Conservation (phyloP, 768 basidiomycete species). For the Phylloporus sp. region DNA sequence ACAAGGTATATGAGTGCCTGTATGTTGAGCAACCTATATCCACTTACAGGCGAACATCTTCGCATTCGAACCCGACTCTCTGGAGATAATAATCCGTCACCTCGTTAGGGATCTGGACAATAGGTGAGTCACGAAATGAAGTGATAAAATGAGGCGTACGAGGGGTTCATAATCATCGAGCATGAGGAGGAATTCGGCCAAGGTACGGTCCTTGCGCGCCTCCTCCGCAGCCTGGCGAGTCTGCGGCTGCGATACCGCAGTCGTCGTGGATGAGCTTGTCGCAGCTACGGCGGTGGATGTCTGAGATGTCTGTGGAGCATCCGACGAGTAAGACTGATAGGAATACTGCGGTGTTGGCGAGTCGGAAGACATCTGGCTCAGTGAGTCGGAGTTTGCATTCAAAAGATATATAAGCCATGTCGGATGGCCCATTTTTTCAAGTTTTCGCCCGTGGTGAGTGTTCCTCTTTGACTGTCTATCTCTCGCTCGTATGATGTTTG, state of each 20-base stretch:
- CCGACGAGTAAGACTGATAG: conserved; percentile 14
- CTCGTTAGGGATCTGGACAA: conserved; percentile 85
- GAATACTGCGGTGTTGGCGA: conserved; percentile 29
- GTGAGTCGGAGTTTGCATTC: conserved; percentile 32
- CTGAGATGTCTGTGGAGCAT: conserved; percentile 21
- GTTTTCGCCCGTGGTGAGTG: conserved; percentile 22
- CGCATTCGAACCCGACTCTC: conserved; percentile 91
- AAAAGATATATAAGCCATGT: conserved; percentile 21
- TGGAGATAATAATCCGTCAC: conserved; percentile 98
- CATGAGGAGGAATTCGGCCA: conserved; percentile 94
- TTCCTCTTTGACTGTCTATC: conserved; percentile 29
- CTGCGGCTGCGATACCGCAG: conserved; percentile 34
- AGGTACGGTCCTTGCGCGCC: conserved; percentile 81
- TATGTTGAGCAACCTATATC: conserved; percentile 1
- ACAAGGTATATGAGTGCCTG: conserved; percentile 1
- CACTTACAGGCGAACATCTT: conserved; percentile 85
- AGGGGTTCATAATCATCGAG: conserved; percentile 95
- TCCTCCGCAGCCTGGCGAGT: conserved; percentile 73
- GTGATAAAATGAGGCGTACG: conserved; percentile 42
- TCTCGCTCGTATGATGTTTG: conserved; percentile 65
- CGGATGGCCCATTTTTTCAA: background rate
- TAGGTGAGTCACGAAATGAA: background rate
- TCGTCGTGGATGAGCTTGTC: conserved; percentile 19
- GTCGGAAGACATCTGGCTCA: conserved; percentile 29
- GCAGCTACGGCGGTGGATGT: conserved; percentile 10